Percentiles rank a stretch among this genome's conserved stretches.
Conservation (phyloP, 768 basidiomycete genomes). For the Lactarius psammicola region DNA sequence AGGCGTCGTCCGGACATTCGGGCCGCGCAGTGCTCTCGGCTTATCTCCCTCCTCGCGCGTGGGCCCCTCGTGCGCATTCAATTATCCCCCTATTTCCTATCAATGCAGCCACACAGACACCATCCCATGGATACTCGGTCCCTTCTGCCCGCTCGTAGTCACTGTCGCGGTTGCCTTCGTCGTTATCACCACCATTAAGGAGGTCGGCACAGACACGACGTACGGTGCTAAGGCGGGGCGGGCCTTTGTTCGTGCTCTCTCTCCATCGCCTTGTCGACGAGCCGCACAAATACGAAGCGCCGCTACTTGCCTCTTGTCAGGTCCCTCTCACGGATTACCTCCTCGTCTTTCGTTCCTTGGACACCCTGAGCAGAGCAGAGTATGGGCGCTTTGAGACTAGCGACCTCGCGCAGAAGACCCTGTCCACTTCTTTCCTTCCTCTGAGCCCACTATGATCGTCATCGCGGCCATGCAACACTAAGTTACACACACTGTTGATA, state of each 20-base stretch:
- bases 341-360: conserved; percentile 34
- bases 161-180: no score
- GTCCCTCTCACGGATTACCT: conserved; percentile 26
- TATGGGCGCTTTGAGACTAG: conserved; percentile 37
- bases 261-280: neutral
- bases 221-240: conserved; percentile 38
- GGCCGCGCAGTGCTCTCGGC: neutral
- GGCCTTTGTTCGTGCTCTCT: neutral
- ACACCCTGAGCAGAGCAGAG: conserved; percentile 39
- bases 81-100: neutral
- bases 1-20: neutral
- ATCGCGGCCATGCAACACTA: conserved; percentile 44
- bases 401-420: conserved; percentile 51
- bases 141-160: neutral
- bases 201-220: conserved; percentile 3
- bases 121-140: neutral
- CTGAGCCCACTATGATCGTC: conserved; percentile 45
- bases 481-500: conserved; percentile 47
- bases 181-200: neutral
- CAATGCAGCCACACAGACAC: neutral
- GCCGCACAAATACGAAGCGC: neutral
- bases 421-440: conserved; percentile 40
- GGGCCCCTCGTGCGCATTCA: conserved; percentile 26
- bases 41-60: conserved; percentile 39
- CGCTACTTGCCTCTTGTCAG: neutral